A percentile compares a stretch with the other conserved stretches of the same genome.
Evolutionary conservation across 139 green algal genomes (phyloP).

Genomic region (Tetraselmis striata): DNA sequence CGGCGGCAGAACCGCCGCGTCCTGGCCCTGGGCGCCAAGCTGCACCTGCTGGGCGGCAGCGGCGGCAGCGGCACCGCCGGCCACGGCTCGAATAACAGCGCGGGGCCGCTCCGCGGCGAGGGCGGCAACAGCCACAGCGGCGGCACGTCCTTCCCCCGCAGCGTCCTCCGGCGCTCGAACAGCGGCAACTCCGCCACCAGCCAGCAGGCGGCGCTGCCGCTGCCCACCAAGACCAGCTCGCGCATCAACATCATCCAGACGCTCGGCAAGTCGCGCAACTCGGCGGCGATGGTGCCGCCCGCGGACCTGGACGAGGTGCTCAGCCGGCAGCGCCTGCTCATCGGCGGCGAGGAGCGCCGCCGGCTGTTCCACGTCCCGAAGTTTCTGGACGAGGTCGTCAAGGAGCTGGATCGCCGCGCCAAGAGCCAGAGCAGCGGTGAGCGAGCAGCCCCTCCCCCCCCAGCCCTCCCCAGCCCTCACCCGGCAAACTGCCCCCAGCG

Average conservation of each 20-base stretch:
- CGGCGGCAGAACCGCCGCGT: background rate
- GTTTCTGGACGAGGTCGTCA: slow-evolving; percentile 13
- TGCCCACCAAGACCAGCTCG: background rate
- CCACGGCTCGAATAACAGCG: too few species aligned
- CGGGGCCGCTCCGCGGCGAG: background rate
- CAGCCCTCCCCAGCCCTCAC: too few species aligned
- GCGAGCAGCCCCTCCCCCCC: background rate
- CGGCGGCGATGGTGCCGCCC: slow-evolving; percentile 30
- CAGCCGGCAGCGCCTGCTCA: slow-evolving; percentile 35
- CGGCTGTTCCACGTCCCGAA: slow-evolving; percentile 2
- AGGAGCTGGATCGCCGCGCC: background rate
- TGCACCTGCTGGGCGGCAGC: slow-evolving; percentile 23
- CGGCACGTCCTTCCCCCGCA: background rate
- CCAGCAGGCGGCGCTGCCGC: background rate
- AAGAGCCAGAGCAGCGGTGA: background rate
- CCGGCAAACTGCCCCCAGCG: too few species aligned
- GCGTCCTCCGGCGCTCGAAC: background rate
- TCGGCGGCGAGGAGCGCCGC: slow-evolving; percentile 1
- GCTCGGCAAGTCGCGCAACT: too few species aligned
- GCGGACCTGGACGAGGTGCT: slow-evolving; percentile 34
- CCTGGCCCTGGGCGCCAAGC: slow-evolving; percentile 9
- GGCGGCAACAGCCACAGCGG: background rate
- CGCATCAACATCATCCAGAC: slow-evolving; percentile 14
- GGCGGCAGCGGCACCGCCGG: background rate
- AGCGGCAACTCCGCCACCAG: background rate